Evolutionary conservation across 2,329 filamentous ascomycete species (phyloP).

Genomic region (Alternaria conjuncta): DNA sequence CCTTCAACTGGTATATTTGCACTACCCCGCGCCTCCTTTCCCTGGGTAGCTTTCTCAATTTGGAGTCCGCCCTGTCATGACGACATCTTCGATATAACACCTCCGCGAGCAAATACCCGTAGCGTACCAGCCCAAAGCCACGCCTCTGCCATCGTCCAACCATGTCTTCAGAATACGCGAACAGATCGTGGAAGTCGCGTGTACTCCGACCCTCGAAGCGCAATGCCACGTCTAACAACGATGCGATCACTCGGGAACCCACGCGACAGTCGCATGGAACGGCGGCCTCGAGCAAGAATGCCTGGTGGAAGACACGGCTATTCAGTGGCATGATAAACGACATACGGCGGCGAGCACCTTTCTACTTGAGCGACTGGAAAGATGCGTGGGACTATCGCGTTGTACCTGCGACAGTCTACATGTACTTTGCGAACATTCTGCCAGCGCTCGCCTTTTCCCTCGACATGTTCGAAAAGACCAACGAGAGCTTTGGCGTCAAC

Average conservation of each 20-base stretch:
- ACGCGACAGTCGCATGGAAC: slow-evolving; percentile 24
- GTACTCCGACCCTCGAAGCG: slow-evolving; percentile 2
- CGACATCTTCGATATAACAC: slow-evolving; percentile 21
- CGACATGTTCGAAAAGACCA: slow-evolving; percentile 91
- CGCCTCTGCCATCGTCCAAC: slow-evolving; percentile 22
- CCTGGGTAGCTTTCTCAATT: background rate
- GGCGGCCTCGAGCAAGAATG: slow-evolving; percentile 21
- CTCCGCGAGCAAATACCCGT: slow-evolving; percentile 24
- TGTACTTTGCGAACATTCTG: slow-evolving; percentile 94
- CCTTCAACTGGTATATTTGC: background rate
- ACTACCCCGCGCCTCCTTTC: background rate
- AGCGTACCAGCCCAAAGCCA: slow-evolving; percentile 26
- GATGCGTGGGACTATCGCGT: slow-evolving; percentile 93
- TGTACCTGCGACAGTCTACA: slow-evolving; percentile 84
- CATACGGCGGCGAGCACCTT: slow-evolving; percentile 74
- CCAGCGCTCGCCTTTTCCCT: slow-evolving; percentile 87
- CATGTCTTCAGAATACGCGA: slow-evolving; percentile 17
- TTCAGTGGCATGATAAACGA: slow-evolving; percentile 85
- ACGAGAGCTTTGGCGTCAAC: slow-evolving; percentile 86
- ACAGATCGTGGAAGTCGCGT: slow-evolving; percentile 29
- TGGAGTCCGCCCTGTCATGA: slow-evolving; percentile 5
- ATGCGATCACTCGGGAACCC: slow-evolving; percentile 19
- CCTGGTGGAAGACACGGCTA: slow-evolving; percentile 76
- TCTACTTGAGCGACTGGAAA: slow-evolving; percentile 80
- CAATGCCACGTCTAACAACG: slow-evolving; percentile 1